Evolutionary conservation across 83 land plant species (phyloP), one percentile per base, ranked within the genome.

Genomic region (Larix sibirica): DNA sequence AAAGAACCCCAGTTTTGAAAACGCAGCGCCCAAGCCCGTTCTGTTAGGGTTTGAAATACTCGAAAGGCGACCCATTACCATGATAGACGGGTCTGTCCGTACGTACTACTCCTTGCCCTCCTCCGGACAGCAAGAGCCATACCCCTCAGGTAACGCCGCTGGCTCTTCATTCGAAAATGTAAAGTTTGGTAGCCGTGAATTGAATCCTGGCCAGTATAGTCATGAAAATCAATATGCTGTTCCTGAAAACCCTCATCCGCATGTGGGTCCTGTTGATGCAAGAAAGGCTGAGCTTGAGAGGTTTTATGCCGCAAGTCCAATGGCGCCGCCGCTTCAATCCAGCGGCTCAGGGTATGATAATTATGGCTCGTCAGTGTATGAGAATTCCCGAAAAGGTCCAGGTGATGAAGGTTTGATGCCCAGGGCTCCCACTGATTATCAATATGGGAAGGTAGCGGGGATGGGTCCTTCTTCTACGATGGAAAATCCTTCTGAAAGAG

Each of bases 51-150:
- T 93, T 87, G 93, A 93, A 86, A 91, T 89, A 81, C 93, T 93
- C 24, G 94, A 93, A 13, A 91, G 90, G 20, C 87, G 93, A 4
- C 86, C 89, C 1, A 87, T 91, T 31, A 80, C 83, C 47, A 83
- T 93, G 20, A 88, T 88, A 17, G 93, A 93, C 65, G 95, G 95
- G 12, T 86, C 83, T 59, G 88, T 85, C 31, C 83, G 93, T 2
- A 85, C 95, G n/a, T 93, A 91, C 86, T 89, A 89, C 62, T 90
- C 93, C 20, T 81, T 93, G 28, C 94, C 95, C 0, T 90, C 88
- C 0, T 20, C 44, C 44, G 1, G 0, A 1, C 21, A 33, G 4
- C 18, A 33, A 69, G n/a, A 69, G 1, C 2, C 6, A 1, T 36
- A 33, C 42, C 31, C 38, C 20, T 36, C 73, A 69, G 73, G 50